Conservation (phyloP, 108 stramenopile species). For the Bacterosira constricta region DNA sequence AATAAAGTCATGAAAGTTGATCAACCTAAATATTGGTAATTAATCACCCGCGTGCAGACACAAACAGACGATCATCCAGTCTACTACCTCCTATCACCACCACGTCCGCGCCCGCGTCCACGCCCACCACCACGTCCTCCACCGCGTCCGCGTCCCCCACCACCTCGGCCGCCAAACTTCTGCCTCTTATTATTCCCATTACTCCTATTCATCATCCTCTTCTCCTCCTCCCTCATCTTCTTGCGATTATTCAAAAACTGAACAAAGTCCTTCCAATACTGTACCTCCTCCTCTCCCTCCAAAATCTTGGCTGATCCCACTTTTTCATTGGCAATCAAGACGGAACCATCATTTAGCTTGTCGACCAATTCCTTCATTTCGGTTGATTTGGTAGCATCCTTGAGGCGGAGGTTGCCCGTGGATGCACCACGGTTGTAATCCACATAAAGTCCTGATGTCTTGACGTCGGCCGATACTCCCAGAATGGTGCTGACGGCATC, state of each 20-base stretch:
- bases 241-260: constrained; percentile 78
- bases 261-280: constrained; percentile 82
- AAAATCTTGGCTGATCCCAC: constrained; percentile 67
- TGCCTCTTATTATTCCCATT: background rate
- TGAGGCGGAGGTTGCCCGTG: constrained; percentile 77
- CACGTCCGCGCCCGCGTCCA: background rate
- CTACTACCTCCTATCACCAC: background rate
- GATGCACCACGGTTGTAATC: constrained; percentile 80
- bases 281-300: constrained; percentile 85
- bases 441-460: constrained; percentile 77
- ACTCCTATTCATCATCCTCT: too few relatives aligned
- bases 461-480: constrained; percentile 62
- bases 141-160: too few relatives aligned
- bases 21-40: too few relatives aligned
- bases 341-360: constrained; percentile 65
- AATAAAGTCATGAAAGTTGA: too few relatives aligned
- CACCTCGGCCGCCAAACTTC: too few relatives aligned
- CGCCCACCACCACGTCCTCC: background rate
- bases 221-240: constrained; percentile 61
- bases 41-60: too few relatives aligned
- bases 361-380: constrained; percentile 59
- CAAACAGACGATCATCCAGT: background rate
- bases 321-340: constrained; percentile 63
- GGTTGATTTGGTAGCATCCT: constrained; percentile 48
- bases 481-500: constrained; percentile 61